A percentile compares a stretch with the other conserved stretches of the same genome.
These are phyloP conservation scores for Rhododendron ovatum DNA, from an alignment of 148 eudicot genomes.

Conservation along the genomic window DNA sequence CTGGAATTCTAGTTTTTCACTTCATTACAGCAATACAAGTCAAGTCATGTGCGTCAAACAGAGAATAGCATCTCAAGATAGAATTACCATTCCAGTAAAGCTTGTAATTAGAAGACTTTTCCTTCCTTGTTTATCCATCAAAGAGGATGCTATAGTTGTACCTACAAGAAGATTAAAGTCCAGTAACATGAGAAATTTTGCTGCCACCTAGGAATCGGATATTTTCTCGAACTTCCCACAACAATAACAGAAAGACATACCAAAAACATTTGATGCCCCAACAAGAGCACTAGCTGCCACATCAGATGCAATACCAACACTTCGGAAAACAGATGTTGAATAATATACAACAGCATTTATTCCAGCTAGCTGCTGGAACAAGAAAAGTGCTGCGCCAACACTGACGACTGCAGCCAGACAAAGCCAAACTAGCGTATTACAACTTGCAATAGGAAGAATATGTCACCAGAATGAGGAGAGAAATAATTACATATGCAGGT, in stretches of 20 bases:
- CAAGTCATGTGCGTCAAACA: background rate
- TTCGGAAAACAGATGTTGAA: constrained; percentile 92
- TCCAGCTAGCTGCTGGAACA: constrained; percentile 96
- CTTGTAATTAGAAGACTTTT: constrained; percentile 82
- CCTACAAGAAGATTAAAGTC: constrained; percentile 41
- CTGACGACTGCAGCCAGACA: constrained; percentile 66
- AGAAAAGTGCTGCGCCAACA: constrained; percentile 92
- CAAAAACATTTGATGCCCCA: constrained; percentile 92
- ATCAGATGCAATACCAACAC: constrained; percentile 93
- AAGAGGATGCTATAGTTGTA: constrained; percentile 77
- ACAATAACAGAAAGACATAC: constrained; percentile 28
- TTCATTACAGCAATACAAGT: background rate
- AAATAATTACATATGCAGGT: background rate
- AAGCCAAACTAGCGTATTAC: background rate
- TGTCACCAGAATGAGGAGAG: background rate
- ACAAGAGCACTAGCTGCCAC: constrained; percentile 99
- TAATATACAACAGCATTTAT: constrained; percentile 96
- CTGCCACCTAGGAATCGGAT: background rate
- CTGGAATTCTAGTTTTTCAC: background rate
- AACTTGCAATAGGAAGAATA: background rate
- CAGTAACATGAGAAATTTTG: background rate
- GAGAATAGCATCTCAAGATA: background rate
- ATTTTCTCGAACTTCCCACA: background rate
- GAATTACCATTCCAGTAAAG: constrained; percentile 84
- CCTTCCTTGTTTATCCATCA: constrained; percentile 95